Conservation (phyloP, 1,284 basidiomycete species). For the Trichosporon sp. region DNA sequence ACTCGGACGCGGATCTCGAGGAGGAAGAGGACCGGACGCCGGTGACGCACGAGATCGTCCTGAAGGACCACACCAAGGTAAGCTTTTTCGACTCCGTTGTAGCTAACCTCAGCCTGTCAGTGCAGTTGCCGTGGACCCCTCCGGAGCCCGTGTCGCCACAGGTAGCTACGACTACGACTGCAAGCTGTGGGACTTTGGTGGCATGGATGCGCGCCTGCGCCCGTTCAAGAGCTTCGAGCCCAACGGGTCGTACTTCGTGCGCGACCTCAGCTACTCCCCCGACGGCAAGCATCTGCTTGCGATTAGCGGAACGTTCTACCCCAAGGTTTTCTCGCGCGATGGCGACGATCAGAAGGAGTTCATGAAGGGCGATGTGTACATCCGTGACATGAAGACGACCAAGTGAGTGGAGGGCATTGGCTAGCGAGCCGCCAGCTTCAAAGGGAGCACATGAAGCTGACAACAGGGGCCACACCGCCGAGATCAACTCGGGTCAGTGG, state of each 20-base stretch:
- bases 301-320: conserved; percentile 79
- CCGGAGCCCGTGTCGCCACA: conserved; percentile 83
- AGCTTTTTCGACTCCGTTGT: not conserved
- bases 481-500: conserved; percentile 84
- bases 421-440: not conserved
- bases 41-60: conserved; percentile 67
- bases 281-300: conserved; percentile 80
- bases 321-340: conserved; percentile 82
- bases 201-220: conserved; percentile 78
- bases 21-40: conserved; percentile 48
- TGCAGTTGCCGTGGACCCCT: conserved; percentile 83
- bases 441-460: not conserved
- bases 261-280: conserved; percentile 80
- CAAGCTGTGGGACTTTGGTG: conserved; percentile 99
- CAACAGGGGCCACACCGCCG: conserved; percentile 84
- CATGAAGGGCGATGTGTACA: conserved; percentile 94
- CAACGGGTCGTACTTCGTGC: conserved; percentile 83
- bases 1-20: conserved; percentile 31
- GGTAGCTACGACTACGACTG: conserved; percentile 96
- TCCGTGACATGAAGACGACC: conserved; percentile 97
- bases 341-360: conserved; percentile 86
- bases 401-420: conserved; percentile 54
- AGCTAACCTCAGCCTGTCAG: conserved; percentile 63
- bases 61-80: conserved; percentile 88
- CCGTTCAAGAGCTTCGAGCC: conserved; percentile 97